Evolutionary conservation across 2,329 filamentous ascomycete species (phyloP).

Genomic region (Aspergillus niger): DNA sequence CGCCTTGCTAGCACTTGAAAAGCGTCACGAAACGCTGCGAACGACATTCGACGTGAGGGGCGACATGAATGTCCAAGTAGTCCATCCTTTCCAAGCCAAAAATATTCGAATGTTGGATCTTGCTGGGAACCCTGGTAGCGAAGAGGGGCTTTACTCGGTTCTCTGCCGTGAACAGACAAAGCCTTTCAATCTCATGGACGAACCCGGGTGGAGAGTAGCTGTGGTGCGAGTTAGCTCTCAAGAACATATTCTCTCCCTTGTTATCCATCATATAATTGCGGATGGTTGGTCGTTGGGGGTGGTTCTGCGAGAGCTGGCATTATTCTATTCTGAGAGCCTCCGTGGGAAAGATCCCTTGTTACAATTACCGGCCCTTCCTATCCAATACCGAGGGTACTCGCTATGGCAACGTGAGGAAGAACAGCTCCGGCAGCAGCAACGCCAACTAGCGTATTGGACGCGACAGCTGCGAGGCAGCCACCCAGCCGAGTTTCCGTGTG

Average conservation of each 20-base stretch:
- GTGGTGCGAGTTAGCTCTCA: background rate
- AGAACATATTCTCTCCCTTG: conserved; percentile 1
- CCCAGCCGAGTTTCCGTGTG: conserved; percentile 8
- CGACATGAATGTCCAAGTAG: background rate
- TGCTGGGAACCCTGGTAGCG: background rate
- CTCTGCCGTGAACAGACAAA: conserved; percentile 5
- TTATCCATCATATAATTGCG: conserved; percentile 10
- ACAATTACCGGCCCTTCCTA: background rate
- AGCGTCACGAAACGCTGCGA: conserved; percentile 12
- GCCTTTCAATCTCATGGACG: background rate
- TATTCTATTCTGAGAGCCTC: background rate
- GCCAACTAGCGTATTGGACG: conserved; percentile 11
- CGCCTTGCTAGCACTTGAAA: conserved; percentile 1
- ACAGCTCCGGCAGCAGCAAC: background rate
- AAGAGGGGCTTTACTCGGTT: background rate
- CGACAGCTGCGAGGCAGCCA: conserved; percentile 2
- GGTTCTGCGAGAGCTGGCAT: background rate
- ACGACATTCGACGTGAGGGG: conserved; percentile 5
- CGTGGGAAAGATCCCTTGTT: background rate
- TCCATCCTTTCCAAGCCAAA: background rate
- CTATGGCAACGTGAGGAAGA: conserved; percentile 9
- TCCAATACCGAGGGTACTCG: conserved; percentile 11
- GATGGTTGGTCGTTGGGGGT: conserved; percentile 11
- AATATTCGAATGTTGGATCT: background rate
- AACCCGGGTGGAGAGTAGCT: background rate